A percentile compares a stretch with the other conserved stretches of the same genome.
Conservation (phyloP, 371 early-diverging fungal genomes). For the Mortierella sp. region DNA sequence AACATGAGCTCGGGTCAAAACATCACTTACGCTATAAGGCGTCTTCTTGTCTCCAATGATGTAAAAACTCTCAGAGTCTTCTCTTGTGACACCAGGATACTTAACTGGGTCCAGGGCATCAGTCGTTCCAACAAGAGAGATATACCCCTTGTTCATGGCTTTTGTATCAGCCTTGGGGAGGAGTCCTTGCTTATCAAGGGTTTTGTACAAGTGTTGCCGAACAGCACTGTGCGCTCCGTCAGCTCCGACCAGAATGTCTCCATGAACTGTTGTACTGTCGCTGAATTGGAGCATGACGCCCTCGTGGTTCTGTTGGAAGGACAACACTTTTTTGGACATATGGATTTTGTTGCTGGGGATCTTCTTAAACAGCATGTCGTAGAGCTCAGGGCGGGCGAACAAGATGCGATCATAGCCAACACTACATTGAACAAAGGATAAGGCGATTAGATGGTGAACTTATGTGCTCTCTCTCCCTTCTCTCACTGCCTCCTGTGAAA, state of each 20-base stretch:
- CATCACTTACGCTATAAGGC: not conserved
- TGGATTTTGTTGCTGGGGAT: slow-evolving; percentile 21
- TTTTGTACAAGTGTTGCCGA: slow-evolving; percentile 1
- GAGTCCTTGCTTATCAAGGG: not conserved
- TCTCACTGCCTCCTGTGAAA: no score
- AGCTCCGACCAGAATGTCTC: slow-evolving; percentile 19
- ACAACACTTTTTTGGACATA: slow-evolving; percentile 10
- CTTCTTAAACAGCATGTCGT: slow-evolving; percentile 5
- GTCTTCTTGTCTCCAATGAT: not conserved
- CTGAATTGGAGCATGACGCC: slow-evolving; percentile 10
- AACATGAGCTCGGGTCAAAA: not conserved
- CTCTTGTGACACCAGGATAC: not conserved
- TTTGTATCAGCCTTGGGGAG: slow-evolving; percentile 9
- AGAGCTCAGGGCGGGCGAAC: slow-evolving; percentile 2
- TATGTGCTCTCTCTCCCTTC: not conserved
- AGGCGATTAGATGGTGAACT: no score
- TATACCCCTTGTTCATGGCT: not conserved
- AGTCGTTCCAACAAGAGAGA: not conserved
- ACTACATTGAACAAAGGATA: not conserved
- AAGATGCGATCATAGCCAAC: slow-evolving; percentile 8
- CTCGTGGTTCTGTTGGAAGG: slow-evolving; percentile 1
- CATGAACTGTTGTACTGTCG: slow-evolving; percentile 7
- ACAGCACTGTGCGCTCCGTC: slow-evolving; percentile 24
- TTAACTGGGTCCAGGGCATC: not conserved
- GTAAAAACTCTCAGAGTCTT: not conserved